Evolutionary conservation across 2,329 filamentous ascomycete genomes (phyloP), one percentile per base, ranked within the genome.

Genomic region (Fonsecaea pedrosoi): DNA sequence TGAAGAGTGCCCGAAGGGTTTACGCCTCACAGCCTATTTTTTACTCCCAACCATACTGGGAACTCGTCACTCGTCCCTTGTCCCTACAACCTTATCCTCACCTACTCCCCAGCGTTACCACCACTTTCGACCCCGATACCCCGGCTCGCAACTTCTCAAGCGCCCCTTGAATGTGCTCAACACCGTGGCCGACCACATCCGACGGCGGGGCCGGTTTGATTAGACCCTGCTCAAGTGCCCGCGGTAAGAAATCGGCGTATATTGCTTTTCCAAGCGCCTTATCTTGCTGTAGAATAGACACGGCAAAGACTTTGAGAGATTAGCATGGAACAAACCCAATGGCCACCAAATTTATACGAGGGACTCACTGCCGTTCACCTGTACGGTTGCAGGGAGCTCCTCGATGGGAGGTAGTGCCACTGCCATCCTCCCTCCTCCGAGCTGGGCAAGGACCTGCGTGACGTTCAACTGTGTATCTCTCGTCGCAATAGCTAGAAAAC

Each of bases 61-160:
- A 25, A 25, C 3, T 25, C 25, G 21, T 58, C 3, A 25, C 3
- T 25, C 25, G 21, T 58, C 3, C 21, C 48, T 13, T 9, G 10
- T n/a, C 30, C 50, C 21, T 4, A 4, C 50, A 13, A 32, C 18
- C 5, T 13, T 12, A 10, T 54, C 12, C 15, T 18, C 18, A 55
- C 34, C 25, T 12, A 15, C 38, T 18, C 59, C 54, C 71, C 15
- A 72, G 45, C 5, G 70, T 69, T 9, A 81, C 75, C 7, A 80
- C 78, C 10, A 82, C 69, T 71, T 81, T 82, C 66, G 71, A 73
- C 9, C 77, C 79, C 66, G 74, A 77, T 9, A 82, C 79, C 30
- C 79, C 80, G 54, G 72, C 73, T 70, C 75, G 78, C 62, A 75
- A 73, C 68, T 71, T 76, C 63, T 79, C 76, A 10, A 80, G 64